Conservation (phyloP, 257 asterid genomes). For the Oldenlandia corymbosa region DNA sequence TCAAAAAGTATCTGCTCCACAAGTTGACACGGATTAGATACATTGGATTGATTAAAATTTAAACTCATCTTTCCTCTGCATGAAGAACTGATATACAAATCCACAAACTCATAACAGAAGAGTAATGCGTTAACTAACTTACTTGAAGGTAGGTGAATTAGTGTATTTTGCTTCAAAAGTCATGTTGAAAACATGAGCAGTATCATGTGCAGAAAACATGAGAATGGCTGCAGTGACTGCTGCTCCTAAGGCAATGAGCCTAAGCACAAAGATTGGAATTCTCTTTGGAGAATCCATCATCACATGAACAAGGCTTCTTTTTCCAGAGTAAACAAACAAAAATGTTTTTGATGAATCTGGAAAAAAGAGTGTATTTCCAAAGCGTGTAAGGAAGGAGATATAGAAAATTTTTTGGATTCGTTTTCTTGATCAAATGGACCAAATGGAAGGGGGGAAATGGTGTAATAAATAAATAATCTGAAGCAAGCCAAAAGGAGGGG, state of each 20-base stretch:
- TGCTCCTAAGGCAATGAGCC: slow-evolving; percentile 74
- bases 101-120: too few species aligned
- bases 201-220: slow-evolving; percentile 63
- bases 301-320: slow-evolving; percentile 24
- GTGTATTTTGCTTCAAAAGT: slow-evolving; percentile 65
- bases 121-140: slow-evolving; percentile 12
- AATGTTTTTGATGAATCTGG: too few species aligned
- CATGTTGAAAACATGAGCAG: slow-evolving; percentile 52
- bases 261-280: slow-evolving; percentile 43
- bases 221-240: slow-evolving; percentile 42
- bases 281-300: slow-evolving; percentile 40
- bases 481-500: not conserved
- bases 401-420: too few species aligned
- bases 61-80: too few species aligned
- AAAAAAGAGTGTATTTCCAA: too few species aligned
- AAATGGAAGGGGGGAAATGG: too few species aligned
- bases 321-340: not conserved
- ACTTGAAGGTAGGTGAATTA: slow-evolving; percentile 69
- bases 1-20: slow-evolving; percentile 53
- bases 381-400: too few species aligned
- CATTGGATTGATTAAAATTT: too few species aligned
- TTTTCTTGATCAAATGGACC: not conserved
- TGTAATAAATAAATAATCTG: too few species aligned
- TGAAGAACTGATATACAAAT: not conserved
- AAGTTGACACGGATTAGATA: not conserved